phyloP scores from a whole-genome alignment of 768 basidiomycete species.

The Exsudoporus frostii region DNA sequence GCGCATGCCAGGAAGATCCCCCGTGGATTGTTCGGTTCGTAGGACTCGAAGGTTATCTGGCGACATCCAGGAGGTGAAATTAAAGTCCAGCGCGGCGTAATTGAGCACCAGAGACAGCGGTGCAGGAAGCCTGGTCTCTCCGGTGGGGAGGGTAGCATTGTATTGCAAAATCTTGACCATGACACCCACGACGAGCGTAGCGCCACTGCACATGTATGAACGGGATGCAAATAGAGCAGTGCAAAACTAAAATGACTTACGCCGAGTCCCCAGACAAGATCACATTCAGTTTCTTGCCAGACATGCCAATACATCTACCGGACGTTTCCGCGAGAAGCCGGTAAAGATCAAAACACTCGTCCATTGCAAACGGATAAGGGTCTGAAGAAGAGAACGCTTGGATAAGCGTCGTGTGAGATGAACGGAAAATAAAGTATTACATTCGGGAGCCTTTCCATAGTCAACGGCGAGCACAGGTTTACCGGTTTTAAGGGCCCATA shows the following conservation, averaged over 20 bases:
- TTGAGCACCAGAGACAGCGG: slow-evolving; percentile 84
- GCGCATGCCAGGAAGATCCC: slow-evolving; percentile 69
- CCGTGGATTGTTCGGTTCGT: slow-evolving; percentile 82
- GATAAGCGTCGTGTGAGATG: slow-evolving; percentile 1
- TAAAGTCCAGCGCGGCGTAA: slow-evolving; percentile 94
- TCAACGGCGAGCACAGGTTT: slow-evolving; percentile 84
- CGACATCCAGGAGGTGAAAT: slow-evolving; percentile 97
- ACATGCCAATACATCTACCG: slow-evolving; percentile 84
- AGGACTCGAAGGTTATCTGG: slow-evolving; percentile 79
- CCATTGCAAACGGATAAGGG: slow-evolving; percentile 95
- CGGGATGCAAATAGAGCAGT: not conserved
- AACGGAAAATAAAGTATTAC: slow-evolving; percentile 40
- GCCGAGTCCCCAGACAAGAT: slow-evolving; percentile 95
- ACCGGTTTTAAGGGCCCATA: slow-evolving; percentile 79
- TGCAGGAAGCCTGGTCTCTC: slow-evolving; percentile 50
- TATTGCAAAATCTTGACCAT: slow-evolving; percentile 82
- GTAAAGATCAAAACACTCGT: slow-evolving; percentile 93
- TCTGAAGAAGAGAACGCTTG: slow-evolving; percentile 44
- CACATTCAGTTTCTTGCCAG: slow-evolving; percentile 72
- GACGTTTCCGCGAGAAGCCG: slow-evolving; percentile 74
- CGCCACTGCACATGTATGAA: slow-evolving; percentile 58
- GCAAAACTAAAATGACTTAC: slow-evolving; percentile 49
- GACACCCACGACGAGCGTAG: slow-evolving; percentile 79
- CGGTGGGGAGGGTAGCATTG: slow-evolving; percentile 31
- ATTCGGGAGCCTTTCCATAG: slow-evolving; percentile 97